phyloP scores from a whole-genome alignment of 257 asterid genomes.

The Salvia splendens region DNA sequence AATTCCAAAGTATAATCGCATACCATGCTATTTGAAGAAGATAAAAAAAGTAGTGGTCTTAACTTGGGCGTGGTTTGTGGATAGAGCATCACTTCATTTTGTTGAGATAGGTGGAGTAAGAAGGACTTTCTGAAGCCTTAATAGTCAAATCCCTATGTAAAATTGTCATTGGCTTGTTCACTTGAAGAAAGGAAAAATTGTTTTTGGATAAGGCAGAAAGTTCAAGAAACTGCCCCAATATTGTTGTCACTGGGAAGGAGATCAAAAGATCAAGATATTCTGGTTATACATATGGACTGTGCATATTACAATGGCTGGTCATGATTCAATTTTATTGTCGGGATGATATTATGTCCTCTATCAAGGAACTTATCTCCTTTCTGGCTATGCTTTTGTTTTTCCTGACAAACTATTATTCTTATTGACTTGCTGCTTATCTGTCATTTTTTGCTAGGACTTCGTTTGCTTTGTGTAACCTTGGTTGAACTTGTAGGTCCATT shows the following conservation, averaged over 20 bases:
- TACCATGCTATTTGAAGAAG: slow-evolving; percentile 15
- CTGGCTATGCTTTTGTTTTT: slow-evolving; percentile 3
- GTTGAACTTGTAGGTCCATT: slow-evolving; percentile 25
- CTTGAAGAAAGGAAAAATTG: slow-evolving; percentile 1
- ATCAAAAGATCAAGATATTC: background rate
- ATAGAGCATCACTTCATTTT: slow-evolving; percentile 10
- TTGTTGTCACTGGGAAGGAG: background rate
- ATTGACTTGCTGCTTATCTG: slow-evolving; percentile 20
- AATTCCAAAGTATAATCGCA: background rate
- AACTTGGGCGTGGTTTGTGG: background rate
- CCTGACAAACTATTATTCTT: background rate
- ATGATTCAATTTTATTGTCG: slow-evolving; percentile 15
- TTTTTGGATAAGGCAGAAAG: background rate
- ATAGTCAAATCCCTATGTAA: background rate
- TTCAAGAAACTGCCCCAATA: background rate
- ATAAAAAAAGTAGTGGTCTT: slow-evolving; percentile 12
- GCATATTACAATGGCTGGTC: slow-evolving; percentile 17
- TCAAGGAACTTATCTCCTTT: slow-evolving; percentile 9
- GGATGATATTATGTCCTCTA: background rate
- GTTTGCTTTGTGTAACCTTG: slow-evolving; percentile 25
- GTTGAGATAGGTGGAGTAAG: slow-evolving; percentile 22
- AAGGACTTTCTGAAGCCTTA: slow-evolving; percentile 10
- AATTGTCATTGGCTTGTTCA: background rate
- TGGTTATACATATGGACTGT: background rate
- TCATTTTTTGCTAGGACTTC: slow-evolving; percentile 7